Evolutionary conservation across 148 eudicot species (phyloP), one percentile per base, ranked within the genome.

Genomic region (Rhododendron kiyosumense): DNA sequence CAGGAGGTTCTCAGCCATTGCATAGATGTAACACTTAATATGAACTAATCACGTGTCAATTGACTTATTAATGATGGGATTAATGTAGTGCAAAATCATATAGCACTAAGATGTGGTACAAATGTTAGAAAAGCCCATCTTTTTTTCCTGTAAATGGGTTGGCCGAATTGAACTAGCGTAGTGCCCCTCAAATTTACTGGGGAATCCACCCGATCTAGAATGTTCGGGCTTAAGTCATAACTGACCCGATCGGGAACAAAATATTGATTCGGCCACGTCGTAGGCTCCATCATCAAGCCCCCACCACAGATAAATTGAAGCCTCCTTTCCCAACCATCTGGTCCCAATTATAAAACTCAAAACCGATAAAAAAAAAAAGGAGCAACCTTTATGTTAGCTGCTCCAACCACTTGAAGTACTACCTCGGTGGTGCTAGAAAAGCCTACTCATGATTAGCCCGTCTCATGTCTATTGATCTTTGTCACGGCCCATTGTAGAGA

Each of bases 171-270:
- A 54, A 54, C 22, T 4, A 17, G 2, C 1, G 7, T 54, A 54
- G 22, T 54, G 22, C 20, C 61, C 57, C 5, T 17, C 6, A 0
- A 54, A 54, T 17, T 54, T 0, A 14, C 0, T 54, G 0, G 22
- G 6, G 61, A 54, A 54, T 54, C 22, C 20, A 54, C 61, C 7
- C 7, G 22, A 54, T 15, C 61, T 17, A 54, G 22, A 54, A 54
- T 17, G 61, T 17, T 54, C 61, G 0, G 20, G 6, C 17, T 54
- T 54, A 54, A 54, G 22, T 6, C 61, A 17, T 17, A 54, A 0
- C 61, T 54, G 2, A 54, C 1, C 7, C 1, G 7, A 0, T 7
- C 17, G 0, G 54, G 17, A 4, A 13, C 0, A 0, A 51, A 51
- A 13, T 51, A 51, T 51, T 13, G 17, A 51, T 51, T 13, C 4